These are phyloP conservation scores for Agastache rugosa DNA, from an alignment of 257 asterid species.

Conservation along the genomic window DNA sequence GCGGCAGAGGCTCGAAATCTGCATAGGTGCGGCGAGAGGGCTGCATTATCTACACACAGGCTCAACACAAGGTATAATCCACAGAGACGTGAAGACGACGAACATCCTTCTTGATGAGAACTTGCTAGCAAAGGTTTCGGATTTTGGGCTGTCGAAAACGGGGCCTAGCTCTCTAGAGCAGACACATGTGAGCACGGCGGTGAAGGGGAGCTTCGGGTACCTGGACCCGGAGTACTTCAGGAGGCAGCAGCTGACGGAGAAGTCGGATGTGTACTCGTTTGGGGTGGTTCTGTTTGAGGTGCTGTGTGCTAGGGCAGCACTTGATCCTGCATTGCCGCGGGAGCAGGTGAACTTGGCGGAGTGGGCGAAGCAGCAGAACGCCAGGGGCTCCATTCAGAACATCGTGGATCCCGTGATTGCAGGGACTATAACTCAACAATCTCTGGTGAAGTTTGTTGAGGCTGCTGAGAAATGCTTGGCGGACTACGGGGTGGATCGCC, in stretches of 20 bases:
- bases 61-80: constrained; percentile 86
- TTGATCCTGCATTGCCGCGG: constrained; percentile 84
- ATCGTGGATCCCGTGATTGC: constrained; percentile 61
- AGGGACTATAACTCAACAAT: constrained; percentile 49
- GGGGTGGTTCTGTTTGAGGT: constrained; percentile 94
- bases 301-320: constrained; percentile 87
- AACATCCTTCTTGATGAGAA: constrained; percentile 84
- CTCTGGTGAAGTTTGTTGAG: constrained; percentile 72
- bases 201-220: constrained; percentile 94
- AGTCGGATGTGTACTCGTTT: constrained; percentile 88
- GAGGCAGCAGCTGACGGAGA: constrained; percentile 86
- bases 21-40: constrained; percentile 95
- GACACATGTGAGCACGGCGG: constrained; percentile 94
- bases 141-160: constrained; percentile 86
- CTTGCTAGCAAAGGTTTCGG: constrained; percentile 76
- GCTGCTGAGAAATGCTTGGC: constrained; percentile 92
- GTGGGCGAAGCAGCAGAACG: constrained; percentile 83
- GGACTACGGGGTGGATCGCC: constrained; percentile 85
- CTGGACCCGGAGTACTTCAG: constrained; percentile 96
- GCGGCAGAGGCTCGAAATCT: constrained; percentile 83
- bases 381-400: constrained; percentile 55
- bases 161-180: constrained; percentile 85
- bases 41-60: constrained; percentile 96
- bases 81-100: constrained; percentile 89
- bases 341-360: constrained; percentile 89